Percentiles rank a stretch among this genome's conserved stretches.
phyloP scores from a whole-genome alignment of 352 stramenopile genomes.

The Pythium plurisporium region DNA sequence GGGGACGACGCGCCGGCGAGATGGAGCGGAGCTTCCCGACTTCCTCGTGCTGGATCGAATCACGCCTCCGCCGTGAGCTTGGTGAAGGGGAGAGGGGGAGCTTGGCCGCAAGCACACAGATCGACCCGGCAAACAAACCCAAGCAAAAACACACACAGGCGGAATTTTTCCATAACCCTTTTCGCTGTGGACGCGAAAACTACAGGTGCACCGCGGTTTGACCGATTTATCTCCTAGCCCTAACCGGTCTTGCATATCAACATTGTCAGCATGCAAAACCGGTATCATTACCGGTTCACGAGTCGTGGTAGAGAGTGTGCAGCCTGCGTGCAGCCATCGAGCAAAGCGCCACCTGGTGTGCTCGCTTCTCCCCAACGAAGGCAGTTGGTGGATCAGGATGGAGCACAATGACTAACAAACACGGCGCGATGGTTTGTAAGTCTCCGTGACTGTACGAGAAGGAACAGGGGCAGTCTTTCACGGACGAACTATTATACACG shows the following conservation, averaged over 20 bases:
- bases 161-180: conserved; percentile 14
- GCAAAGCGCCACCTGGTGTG: conserved; percentile 5
- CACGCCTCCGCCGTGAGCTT: too few relatives aligned
- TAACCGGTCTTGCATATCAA: too few relatives aligned
- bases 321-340: conserved; percentile 2
- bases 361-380: neutral
- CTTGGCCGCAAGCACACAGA: too few relatives aligned
- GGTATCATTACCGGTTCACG: conserved; percentile 8
- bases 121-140: neutral
- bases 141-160: neutral
- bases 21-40: too few relatives aligned
- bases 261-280: conserved; percentile 2
- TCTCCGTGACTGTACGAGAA: too few relatives aligned
- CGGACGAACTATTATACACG: too few relatives aligned
- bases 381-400: too few relatives aligned
- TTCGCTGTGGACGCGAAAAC: conserved; percentile 12
- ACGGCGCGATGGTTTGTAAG: too few relatives aligned
- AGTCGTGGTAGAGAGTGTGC: conserved; percentile 5
- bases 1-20: neutral
- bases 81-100: neutral
- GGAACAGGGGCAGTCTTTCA: too few relatives aligned
- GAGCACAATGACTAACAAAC: too few relatives aligned
- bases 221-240: neutral
- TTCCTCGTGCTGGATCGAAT: conserved; percentile 8
- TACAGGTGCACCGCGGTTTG: neutral